A percentile compares a stretch with the other conserved stretches of the same genome.
These are phyloP conservation scores for Prunus salicina DNA, from an alignment of 306 rosid genomes.

Conservation along the genomic window DNA sequence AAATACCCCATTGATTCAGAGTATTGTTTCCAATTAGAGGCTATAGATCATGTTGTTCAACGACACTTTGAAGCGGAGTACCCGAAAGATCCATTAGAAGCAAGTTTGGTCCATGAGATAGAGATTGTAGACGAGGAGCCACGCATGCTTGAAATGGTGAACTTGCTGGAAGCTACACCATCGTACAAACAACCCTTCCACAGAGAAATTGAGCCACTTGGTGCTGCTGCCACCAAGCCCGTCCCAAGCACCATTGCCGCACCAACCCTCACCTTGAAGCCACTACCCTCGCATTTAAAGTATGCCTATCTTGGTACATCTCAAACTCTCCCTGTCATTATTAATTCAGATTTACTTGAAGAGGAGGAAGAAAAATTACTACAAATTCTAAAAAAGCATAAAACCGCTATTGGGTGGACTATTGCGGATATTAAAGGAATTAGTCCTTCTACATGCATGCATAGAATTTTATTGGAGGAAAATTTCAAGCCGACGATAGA, in stretches of 20 bases:
- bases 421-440: neutral
- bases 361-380: neutral
- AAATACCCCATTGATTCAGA: too few relatives aligned
- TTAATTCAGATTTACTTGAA: neutral
- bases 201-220: neutral
- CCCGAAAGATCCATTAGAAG: too few relatives aligned
- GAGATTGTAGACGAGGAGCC: too few relatives aligned
- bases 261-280: neutral
- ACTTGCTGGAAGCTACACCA: too few relatives aligned
- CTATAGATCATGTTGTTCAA: too few relatives aligned
- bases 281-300: neutral
- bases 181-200: too few relatives aligned
- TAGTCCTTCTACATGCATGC: conserved; percentile 1
- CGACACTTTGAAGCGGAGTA: too few relatives aligned
- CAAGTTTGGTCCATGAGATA: too few relatives aligned
- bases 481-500: neutral
- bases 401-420: neutral
- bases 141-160: too few relatives aligned
- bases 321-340: neutral
- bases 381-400: neutral
- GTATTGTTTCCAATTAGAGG: too few relatives aligned
- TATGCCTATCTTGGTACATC: neutral
- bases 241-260: neutral
- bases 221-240: neutral
- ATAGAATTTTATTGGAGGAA: neutral